Percentiles rank a stretch among this genome's conserved stretches.
These are phyloP conservation scores for Knoxdaviesia proteae DNA, from an alignment of 2,329 filamentous ascomycete genomes.

Conservation along the genomic window DNA sequence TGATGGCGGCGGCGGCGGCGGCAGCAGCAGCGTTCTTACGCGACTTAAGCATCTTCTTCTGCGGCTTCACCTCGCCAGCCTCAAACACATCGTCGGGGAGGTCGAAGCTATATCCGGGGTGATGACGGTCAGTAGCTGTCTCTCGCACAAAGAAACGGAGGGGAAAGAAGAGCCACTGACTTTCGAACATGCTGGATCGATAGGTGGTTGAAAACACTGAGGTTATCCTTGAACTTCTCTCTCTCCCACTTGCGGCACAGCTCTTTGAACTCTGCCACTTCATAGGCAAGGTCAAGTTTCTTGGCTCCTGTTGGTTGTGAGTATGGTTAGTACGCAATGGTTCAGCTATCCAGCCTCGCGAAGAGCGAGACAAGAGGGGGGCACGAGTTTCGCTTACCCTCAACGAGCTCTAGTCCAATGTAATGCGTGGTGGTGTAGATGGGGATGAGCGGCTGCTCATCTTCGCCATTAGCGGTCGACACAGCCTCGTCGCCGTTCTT, in stretches of 20 bases:
- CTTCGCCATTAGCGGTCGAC: constrained; percentile 3
- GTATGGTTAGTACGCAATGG: no score
- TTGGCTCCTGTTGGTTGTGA: constrained; percentile 30
- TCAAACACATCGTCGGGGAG: constrained; percentile 81
- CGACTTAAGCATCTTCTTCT: constrained; percentile 27
- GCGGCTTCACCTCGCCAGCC: constrained; percentile 53
- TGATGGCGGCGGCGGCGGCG: no score
- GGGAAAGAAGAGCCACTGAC: constrained; percentile 27
- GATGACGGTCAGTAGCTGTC: constrained; percentile 5
- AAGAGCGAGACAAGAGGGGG: not conserved
- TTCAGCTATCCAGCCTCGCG: no score
- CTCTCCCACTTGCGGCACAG: constrained; percentile 46
- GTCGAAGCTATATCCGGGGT: constrained; percentile 41
- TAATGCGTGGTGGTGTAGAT: constrained; percentile 89
- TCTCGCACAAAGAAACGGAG: no score
- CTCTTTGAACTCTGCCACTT: constrained; percentile 74
- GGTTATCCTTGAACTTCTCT: constrained; percentile 48
- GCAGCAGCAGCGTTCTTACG: constrained; percentile 8
- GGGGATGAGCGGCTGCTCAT: constrained; percentile 11
- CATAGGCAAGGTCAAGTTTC: constrained; percentile 56
- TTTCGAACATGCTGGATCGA: constrained; percentile 69
- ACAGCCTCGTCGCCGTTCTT: constrained; percentile 10
- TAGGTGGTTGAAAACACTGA: constrained; percentile 39
- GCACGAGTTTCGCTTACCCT: constrained; percentile 32
- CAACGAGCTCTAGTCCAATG: constrained; percentile 63